Percentiles rank a stretch among this genome's conserved stretches.
phyloP scores from a whole-genome alignment of 192 early-diverging fungal genomes.

The Entomortierella parvispora region DNA sequence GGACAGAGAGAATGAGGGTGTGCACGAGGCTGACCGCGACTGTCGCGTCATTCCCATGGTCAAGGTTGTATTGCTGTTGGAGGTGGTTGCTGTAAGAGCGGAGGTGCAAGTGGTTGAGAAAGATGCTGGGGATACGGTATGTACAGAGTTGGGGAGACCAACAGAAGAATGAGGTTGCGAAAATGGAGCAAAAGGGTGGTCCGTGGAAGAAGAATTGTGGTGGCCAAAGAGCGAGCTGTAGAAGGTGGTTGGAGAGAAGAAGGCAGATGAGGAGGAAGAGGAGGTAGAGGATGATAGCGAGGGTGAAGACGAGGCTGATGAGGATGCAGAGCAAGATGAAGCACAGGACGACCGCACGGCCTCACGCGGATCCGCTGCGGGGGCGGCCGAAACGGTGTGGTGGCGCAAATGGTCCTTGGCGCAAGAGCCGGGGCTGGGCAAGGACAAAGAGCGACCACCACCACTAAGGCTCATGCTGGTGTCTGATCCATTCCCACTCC shows the following conservation, averaged over 20 bases:
- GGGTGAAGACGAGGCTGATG: conserved; percentile 2
- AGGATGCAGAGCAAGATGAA: conserved; percentile 26
- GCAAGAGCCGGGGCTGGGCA: not conserved
- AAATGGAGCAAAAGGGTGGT: not conserved
- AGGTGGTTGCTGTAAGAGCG: not conserved
- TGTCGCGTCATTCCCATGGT: conserved; percentile 12
- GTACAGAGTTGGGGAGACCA: not conserved
- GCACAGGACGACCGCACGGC: conserved; percentile 10
- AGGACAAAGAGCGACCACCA: conserved; percentile 1
- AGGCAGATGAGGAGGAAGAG: conserved; percentile 15
- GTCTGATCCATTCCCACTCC: too few species aligned
- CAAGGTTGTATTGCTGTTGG: not conserved
- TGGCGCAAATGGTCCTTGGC: conserved; percentile 14
- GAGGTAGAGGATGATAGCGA: not conserved
- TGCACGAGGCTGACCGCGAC: conserved; percentile 31
- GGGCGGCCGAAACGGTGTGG: conserved; percentile 24
- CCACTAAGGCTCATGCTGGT: not conserved
- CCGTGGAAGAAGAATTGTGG: not conserved
- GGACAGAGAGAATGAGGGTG: conserved; percentile 24
- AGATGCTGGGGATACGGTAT: not conserved
- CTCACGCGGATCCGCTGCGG: conserved; percentile 8
- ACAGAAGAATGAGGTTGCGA: not conserved
- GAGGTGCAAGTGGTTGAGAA: not conserved
- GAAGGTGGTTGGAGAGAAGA: conserved; percentile 25
- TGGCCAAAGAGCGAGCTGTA: conserved; percentile 21